Percentiles rank a stretch among this genome's conserved stretches.
phyloP scores from a whole-genome alignment of 345 rosid species.

The Citrus cavaleriei region DNA sequence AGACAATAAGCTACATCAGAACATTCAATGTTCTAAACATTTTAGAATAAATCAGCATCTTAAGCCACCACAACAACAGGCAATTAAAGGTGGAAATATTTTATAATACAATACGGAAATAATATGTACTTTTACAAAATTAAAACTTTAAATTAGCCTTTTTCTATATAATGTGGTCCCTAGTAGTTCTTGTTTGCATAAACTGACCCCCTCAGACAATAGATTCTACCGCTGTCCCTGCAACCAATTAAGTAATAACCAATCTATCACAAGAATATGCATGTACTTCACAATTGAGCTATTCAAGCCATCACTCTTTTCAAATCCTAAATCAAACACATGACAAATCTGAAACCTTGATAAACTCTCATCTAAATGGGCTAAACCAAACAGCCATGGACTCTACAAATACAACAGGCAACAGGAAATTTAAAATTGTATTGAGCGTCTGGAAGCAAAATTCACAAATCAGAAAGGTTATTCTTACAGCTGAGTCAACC shows the following conservation, averaged over 20 bases:
- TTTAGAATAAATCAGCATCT: background rate
- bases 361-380: background rate
- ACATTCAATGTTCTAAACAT: background rate
- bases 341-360: background rate
- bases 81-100: background rate
- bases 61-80: background rate
- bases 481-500: background rate
- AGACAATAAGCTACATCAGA: conserved; percentile 10
- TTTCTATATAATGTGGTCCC: background rate
- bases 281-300: background rate
- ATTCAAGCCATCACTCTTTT: background rate
- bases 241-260: background rate
- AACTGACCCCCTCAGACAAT: background rate
- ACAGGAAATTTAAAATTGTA: background rate
- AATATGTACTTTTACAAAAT: background rate
- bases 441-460: background rate
- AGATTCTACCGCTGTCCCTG: background rate
- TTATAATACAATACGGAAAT: too few species aligned
- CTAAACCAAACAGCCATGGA: background rate
- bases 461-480: background rate
- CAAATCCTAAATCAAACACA: background rate
- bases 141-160: background rate
- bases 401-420: background rate
- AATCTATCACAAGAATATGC: background rate
- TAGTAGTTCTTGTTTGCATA: background rate